Conservation (phyloP, 169 alveolate species). For the Eimeria falciformis region DNA sequence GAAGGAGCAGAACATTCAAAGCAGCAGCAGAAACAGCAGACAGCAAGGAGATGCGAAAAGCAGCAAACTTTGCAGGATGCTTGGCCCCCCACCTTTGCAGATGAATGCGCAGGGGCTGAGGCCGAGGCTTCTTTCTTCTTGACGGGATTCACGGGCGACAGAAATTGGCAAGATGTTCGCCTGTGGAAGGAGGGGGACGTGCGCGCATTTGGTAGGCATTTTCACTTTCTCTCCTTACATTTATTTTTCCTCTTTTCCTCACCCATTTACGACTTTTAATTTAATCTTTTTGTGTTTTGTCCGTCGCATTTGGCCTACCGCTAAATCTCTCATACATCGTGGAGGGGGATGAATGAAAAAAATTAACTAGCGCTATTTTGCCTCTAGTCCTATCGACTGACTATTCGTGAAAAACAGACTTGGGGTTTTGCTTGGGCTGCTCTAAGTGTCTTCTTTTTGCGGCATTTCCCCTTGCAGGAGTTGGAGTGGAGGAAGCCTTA, state of each 20-base stretch:
- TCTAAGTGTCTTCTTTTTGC: neutral
- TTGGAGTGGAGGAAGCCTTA: constrained; percentile 21
- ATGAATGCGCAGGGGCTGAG: neutral
- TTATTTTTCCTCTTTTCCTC: neutral
- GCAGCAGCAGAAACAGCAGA: constrained; percentile 8
- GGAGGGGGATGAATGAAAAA: too few relatives aligned
- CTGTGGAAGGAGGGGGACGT: constrained; percentile 69
- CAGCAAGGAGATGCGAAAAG: neutral
- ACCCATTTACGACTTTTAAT: neutral
- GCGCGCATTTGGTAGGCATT: constrained; percentile 37
- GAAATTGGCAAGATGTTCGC: constrained; percentile 47
- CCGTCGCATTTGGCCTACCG: too few relatives aligned
- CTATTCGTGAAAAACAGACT: neutral
- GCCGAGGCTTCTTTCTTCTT: constrained; percentile 24
- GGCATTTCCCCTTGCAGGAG: constrained; percentile 28
- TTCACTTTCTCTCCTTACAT: neutral
- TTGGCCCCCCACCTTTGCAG: neutral
- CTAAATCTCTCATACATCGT: too few relatives aligned
- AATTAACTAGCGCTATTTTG: too few relatives aligned
- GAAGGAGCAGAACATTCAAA: neutral
- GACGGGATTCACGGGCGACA: constrained; percentile 42
- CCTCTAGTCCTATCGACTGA: too few relatives aligned
- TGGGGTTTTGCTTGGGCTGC: neutral
- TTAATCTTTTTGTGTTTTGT: neutral
- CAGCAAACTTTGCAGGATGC: neutral